Evolutionary conservation across 305 asterid genomes (phyloP).

Genomic region (Fraxinus platypoda): DNA sequence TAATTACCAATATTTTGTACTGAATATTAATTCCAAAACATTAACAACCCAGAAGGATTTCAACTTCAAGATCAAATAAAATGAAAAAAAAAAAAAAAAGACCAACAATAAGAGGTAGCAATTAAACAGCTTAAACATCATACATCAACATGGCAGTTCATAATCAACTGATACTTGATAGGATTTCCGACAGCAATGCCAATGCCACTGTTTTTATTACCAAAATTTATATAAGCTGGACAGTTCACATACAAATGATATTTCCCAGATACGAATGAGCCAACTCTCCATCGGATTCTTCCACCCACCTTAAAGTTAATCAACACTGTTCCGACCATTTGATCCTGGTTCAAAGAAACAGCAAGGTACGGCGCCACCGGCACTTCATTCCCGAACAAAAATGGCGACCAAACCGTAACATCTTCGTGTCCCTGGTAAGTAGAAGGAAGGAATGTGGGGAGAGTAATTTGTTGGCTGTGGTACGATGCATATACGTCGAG

Average conservation of each 20-base stretch:
- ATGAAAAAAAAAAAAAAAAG: background rate
- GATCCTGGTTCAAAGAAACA: conserved; percentile 39
- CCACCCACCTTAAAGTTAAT: conserved; percentile 56
- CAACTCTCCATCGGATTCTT: conserved; percentile 71
- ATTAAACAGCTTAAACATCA: conserved; percentile 17
- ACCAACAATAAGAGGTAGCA: background rate
- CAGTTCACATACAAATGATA: conserved; percentile 64
- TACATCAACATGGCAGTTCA: conserved; percentile 66
- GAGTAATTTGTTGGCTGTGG: conserved; percentile 59
- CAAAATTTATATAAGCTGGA: conserved; percentile 65
- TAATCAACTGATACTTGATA: conserved; percentile 55
- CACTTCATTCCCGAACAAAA: conserved; percentile 48
- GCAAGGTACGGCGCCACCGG: conserved; percentile 61
- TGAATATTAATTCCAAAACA: too few relatives aligned
- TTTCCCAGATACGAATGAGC: conserved; percentile 53
- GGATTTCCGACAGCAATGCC: conserved; percentile 43
- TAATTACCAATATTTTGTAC: background rate
- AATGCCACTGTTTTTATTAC: conserved; percentile 24
- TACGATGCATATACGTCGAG: conserved; percentile 50
- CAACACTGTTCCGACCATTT: conserved; percentile 49
- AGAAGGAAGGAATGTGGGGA: conserved; percentile 50
- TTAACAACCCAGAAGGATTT: background rate
- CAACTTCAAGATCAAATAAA: background rate
- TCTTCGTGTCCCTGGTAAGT: conserved; percentile 74
- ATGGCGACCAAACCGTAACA: conserved; percentile 66